phyloP scores from a whole-genome alignment of 1,284 basidiomycete genomes.

The Sanghuangporus weigelae region DNA sequence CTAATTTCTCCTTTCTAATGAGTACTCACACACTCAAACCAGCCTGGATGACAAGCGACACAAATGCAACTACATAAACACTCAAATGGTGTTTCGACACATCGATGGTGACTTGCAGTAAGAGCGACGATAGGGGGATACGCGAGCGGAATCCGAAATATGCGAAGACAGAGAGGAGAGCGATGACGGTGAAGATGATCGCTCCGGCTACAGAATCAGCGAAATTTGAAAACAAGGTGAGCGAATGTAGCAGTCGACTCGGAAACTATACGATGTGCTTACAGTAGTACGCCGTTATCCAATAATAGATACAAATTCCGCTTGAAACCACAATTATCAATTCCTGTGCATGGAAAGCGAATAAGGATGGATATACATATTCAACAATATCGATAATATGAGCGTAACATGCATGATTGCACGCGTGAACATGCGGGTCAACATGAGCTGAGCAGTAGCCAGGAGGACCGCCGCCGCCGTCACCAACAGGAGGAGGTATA shows the following conservation, averaged over 20 bases:
- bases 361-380: slow-evolving; percentile 49
- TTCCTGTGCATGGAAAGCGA: neutral
- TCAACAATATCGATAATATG: slow-evolving; percentile 62
- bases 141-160: slow-evolving; percentile 67
- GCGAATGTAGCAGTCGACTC: slow-evolving; percentile 17
- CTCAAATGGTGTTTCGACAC: slow-evolving; percentile 78
- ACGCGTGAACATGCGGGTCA: slow-evolving; percentile 73
- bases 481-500: slow-evolving; percentile 65
- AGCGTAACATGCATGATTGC: slow-evolving; percentile 80
- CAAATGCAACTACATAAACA: slow-evolving; percentile 76
- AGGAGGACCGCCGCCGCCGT: slow-evolving; percentile 58
- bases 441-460: slow-evolving; percentile 54
- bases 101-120: slow-evolving; percentile 81
- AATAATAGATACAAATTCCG: slow-evolving; percentile 69
- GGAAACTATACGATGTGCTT: slow-evolving; percentile 27
- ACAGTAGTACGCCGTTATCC: slow-evolving; percentile 74
- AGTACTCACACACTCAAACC: slow-evolving; percentile 57
- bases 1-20: neutral
- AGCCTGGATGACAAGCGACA: slow-evolving; percentile 66
- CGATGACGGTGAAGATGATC: slow-evolving; percentile 73
- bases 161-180: slow-evolving; percentile 53
- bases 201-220: slow-evolving; percentile 48
- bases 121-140: slow-evolving; percentile 74
- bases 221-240: slow-evolving; percentile 16
- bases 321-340: slow-evolving; percentile 28